Conservation (phyloP, 352 stramenopile genomes). For the Pythium chondricola region DNA sequence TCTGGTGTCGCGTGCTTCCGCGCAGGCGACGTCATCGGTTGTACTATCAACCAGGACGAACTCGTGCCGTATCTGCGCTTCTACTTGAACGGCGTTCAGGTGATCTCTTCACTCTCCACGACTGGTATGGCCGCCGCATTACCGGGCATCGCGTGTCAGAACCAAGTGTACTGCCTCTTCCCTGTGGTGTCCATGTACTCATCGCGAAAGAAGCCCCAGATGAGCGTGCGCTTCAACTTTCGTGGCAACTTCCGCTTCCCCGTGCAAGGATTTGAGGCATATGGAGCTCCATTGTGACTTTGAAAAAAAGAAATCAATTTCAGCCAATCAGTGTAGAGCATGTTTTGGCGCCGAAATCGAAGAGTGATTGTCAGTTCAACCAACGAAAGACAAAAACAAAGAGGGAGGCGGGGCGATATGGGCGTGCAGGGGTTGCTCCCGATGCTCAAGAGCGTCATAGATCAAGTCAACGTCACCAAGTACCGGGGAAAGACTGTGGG, state of each 20-base stretch:
- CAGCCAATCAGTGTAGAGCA: slow-evolving; percentile 10
- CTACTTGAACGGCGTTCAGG: slow-evolving; percentile 71
- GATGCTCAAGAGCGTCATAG: slow-evolving; percentile 72
- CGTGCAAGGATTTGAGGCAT: slow-evolving; percentile 61
- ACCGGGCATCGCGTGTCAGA: slow-evolving; percentile 38
- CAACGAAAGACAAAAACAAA: slow-evolving; percentile 2
- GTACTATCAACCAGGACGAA: slow-evolving; percentile 71
- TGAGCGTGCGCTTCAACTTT: slow-evolving; percentile 75
- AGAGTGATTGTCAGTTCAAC: slow-evolving; percentile 21
- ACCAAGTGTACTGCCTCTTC: slow-evolving; percentile 52
- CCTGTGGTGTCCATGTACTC: slow-evolving; percentile 77
- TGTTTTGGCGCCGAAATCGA: slow-evolving; percentile 15
- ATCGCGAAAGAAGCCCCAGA: slow-evolving; percentile 57
- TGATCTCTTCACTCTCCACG: slow-evolving; percentile 29
- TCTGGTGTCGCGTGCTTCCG: slow-evolving; percentile 62
- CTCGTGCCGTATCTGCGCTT: slow-evolving; percentile 59
- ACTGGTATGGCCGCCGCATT: not conserved
- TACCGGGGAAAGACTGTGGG: slow-evolving; percentile 65
- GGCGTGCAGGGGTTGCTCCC: slow-evolving; percentile 33
- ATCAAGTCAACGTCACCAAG: slow-evolving; percentile 71
- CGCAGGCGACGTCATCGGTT: slow-evolving; percentile 60
- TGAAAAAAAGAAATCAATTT: not conserved
- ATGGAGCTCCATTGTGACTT: slow-evolving; percentile 43
- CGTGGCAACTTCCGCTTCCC: slow-evolving; percentile 63
- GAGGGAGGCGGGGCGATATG: slow-evolving; percentile 14